Evolutionary conservation across 768 basidiomycete genomes (phyloP), one percentile per base, ranked within the genome.

Genomic region (Tubosaeta brunneosetosa): DNA sequence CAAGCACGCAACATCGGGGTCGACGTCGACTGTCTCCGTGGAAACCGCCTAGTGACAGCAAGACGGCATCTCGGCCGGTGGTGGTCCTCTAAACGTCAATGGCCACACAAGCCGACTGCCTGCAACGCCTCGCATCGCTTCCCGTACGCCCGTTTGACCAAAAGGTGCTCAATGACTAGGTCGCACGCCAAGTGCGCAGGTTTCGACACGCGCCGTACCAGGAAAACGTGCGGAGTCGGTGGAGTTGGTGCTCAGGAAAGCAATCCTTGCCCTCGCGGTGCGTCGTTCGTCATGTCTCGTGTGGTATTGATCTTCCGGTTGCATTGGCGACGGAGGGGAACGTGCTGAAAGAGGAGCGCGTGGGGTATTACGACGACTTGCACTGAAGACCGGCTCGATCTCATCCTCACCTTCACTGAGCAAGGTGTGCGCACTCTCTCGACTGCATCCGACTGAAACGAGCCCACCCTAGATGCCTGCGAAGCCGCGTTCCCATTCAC

Each of bases 331-430:
- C 77, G 8, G 90, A 92, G 69, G 88, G 88, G 3, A 66, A 66
- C 11, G 85, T 86, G 9, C 64, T 89, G 44, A 77, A 81, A 47
- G 70, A 78, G 31, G 76, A 19, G 19, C 65, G 73, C 17, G 71
- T 72, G 0, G 71, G 67, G 13, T 93, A 92, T 61, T 90, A 91
- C 58, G 67, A 74, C 40, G 73, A 78, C 32, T 71, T 89, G 13
- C 72, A n/a, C n/a, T n/a, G n/a, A 74, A 55, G 77, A 79, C 65
- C 76, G 77, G 56, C 77, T 93, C 41, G 91, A 94, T 71, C 67
- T 92, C 42, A 76, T 84, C 16, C 74, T 93, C 40, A 80, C 82
- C 31, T 86, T 91, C 71, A 86, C 86, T 19, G 88, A 91, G 63
- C 80, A 83, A 44, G 88, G 88, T 85, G 61, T 54, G 81, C 69